Conservation (phyloP, 2,329 filamentous ascomycete species). For the Exserohilum rostratum region DNA sequence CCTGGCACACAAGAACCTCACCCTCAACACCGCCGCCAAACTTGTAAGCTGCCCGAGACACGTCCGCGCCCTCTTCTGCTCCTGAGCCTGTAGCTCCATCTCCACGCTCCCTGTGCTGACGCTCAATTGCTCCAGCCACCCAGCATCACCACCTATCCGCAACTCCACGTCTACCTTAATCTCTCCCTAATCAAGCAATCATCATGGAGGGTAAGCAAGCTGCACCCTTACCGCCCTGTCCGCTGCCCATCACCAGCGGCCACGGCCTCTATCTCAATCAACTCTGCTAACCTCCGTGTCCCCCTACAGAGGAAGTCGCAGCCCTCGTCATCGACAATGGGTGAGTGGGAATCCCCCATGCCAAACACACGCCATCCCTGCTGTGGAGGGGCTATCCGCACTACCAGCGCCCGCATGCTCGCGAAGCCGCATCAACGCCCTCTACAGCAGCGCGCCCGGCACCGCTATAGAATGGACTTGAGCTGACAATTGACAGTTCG, state of each 20-base stretch:
- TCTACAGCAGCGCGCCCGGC: constrained; percentile 31
- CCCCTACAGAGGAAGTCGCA: constrained; percentile 91
- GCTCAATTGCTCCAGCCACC: constrained; percentile 37
- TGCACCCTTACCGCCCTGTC: constrained; percentile 33
- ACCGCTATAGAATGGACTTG: constrained; percentile 30
- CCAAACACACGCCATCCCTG: constrained; percentile 44
- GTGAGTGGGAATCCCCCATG: constrained; percentile 68
- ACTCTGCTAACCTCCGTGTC: constrained; percentile 43
- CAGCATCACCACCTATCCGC: constrained; percentile 39
- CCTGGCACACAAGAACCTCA: constrained; percentile 48
- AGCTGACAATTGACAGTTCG: constrained; percentile 70
- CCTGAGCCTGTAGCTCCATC: constrained; percentile 25
- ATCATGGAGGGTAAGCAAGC: constrained; percentile 71
- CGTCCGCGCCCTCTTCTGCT: constrained; percentile 34
- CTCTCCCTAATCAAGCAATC: constrained; percentile 55
- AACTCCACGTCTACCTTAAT: constrained; percentile 44
- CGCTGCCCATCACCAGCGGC: constrained; percentile 23
- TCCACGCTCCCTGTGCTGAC: constrained; percentile 36
- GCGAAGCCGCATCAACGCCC: constrained; percentile 27
- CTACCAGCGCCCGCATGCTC: constrained; percentile 30
- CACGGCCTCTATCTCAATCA: constrained; percentile 39
- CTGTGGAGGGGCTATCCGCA: constrained; percentile 47
- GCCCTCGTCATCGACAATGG: constrained; percentile 99
- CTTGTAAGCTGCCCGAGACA: constrained; percentile 44
- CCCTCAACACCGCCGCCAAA: constrained; percentile 39